Evolutionary conservation across 768 basidiomycete genomes (phyloP).

Genomic region (Sporobolomyces roseus): DNA sequence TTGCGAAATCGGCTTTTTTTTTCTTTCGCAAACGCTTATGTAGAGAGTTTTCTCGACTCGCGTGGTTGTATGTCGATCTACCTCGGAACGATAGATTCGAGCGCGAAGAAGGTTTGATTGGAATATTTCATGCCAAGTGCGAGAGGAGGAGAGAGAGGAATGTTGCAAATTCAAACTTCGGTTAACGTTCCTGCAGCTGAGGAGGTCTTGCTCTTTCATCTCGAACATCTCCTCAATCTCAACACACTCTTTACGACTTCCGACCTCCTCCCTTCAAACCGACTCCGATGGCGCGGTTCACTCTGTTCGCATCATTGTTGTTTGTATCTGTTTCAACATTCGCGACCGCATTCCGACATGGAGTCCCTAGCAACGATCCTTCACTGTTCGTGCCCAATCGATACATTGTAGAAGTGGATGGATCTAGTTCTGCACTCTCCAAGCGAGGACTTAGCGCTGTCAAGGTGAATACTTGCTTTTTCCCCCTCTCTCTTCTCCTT

Average conservation of each 20-base stretch:
- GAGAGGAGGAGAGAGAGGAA: too few species aligned
- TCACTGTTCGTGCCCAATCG: constrained; percentile 13
- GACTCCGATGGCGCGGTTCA: background rate
- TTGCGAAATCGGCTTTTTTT: too few species aligned
- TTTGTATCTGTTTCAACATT: background rate
- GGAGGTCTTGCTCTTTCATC: too few species aligned
- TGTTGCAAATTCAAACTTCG: too few species aligned
- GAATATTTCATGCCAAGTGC: too few species aligned
- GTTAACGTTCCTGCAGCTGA: too few species aligned
- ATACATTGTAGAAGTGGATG: constrained; percentile 25
- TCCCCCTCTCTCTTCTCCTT: background rate
- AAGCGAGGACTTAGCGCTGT: constrained; percentile 30
- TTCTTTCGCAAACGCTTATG: too few species aligned
- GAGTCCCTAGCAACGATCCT: constrained; percentile 6
- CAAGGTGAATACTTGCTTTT: constrained; percentile 10
- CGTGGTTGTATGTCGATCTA: too few species aligned
- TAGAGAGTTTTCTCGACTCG: too few species aligned
- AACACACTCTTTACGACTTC: background rate
- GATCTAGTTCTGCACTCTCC: background rate
- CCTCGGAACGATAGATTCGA: too few species aligned
- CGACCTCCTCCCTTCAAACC: background rate
- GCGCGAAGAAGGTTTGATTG: too few species aligned
- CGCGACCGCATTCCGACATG: constrained; percentile 10
- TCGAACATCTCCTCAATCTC: too few species aligned
- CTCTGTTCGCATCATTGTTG: constrained; percentile 1